phyloP scores from a whole-genome alignment of 331 rosid species.

The Phaseolus coccineus region DNA sequence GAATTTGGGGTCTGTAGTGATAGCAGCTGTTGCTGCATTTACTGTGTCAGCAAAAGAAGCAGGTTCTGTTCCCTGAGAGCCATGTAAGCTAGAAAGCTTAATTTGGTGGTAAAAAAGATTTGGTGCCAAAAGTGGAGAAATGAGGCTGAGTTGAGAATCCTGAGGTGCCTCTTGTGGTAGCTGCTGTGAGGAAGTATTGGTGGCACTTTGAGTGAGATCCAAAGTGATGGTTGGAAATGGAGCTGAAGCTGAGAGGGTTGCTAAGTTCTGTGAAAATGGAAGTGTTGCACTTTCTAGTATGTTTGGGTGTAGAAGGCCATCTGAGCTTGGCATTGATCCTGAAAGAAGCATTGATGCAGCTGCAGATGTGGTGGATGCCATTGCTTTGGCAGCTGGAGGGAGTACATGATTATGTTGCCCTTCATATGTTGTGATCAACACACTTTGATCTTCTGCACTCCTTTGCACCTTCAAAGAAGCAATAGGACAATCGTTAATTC shows the following conservation, averaged over 20 bases:
- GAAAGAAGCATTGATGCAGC: constrained; percentile 81
- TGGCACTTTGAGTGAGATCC: constrained; percentile 63
- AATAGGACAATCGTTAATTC: neutral
- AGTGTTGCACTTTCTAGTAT: constrained; percentile 52
- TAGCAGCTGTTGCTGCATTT: constrained; percentile 63
- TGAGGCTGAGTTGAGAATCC: constrained; percentile 18
- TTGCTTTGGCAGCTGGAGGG: constrained; percentile 65
- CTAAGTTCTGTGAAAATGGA: constrained; percentile 55
- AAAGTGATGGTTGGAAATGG: constrained; percentile 87
- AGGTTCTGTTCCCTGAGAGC: constrained; percentile 31
- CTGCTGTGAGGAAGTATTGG: constrained; percentile 7
- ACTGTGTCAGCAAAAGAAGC: constrained; percentile 49
- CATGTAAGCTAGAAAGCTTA: constrained; percentile 29
- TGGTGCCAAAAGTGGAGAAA: constrained; percentile 42
- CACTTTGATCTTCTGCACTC: constrained; percentile 62
- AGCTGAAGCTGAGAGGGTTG: constrained; percentile 76
- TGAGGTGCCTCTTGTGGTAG: neutral
- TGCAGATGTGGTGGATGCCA: constrained; percentile 72
- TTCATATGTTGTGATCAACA: constrained; percentile 72
- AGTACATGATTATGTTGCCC: constrained; percentile 72
- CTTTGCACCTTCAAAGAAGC: constrained; percentile 56
- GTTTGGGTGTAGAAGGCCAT: constrained; percentile 50
- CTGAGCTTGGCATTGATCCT: constrained; percentile 71
- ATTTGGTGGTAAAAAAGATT: constrained; percentile 29
- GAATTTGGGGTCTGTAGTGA: constrained; percentile 69